These are phyloP conservation scores for Lithocarpus polystachyus DNA, from an alignment of 306 rosid genomes.

Conservation along the genomic window DNA sequence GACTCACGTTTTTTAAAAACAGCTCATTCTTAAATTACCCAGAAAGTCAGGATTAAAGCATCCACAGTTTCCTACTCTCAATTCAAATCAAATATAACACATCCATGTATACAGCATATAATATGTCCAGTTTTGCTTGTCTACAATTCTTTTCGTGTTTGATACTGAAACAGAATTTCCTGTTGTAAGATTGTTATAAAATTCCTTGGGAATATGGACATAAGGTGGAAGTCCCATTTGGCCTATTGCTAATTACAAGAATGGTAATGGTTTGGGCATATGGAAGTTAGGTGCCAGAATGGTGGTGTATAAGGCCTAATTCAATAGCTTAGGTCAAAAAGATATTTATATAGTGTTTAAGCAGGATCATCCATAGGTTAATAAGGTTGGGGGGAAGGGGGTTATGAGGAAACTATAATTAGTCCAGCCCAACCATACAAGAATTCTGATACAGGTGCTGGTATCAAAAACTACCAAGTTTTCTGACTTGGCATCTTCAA, in stretches of 20 bases:
- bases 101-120: neutral
- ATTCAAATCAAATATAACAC: too few species aligned
- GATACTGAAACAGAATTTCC: neutral
- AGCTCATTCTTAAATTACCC: too few species aligned
- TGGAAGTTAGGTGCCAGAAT: too few species aligned
- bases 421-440: neutral
- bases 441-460: neutral
- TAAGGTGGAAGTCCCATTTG: neutral
- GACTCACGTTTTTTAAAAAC: too few species aligned
- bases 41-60: too few species aligned
- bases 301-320: neutral
- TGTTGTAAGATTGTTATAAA: neutral
- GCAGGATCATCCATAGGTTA: neutral
- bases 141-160: neutral
- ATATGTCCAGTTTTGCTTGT: neutral
- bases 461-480: neutral
- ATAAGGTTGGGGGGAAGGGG: too few species aligned
- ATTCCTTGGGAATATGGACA: neutral
- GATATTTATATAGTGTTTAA: neutral
- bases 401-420: neutral
- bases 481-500: neutral
- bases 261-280: too few species aligned
- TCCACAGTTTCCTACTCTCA: too few species aligned
- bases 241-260: neutral
- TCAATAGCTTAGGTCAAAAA: neutral